A percentile compares a stretch with the other conserved stretches of the same genome.
Conservation (phyloP, 2,329 filamentous ascomycete genomes). For the Pyricularia pennisetigena region DNA sequence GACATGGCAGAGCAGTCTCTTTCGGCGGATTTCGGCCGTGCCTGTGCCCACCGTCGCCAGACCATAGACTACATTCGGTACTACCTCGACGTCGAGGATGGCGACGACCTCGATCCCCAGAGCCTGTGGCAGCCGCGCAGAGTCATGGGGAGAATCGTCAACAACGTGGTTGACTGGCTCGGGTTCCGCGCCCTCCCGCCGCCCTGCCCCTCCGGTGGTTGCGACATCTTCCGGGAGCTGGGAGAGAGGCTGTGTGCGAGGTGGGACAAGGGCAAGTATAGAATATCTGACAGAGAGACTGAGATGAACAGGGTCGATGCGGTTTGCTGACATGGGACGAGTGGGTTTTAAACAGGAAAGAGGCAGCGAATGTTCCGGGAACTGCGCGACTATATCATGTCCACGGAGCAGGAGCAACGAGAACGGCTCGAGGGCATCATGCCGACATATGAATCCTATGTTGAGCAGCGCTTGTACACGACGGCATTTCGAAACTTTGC, state of each 20-base stretch:
- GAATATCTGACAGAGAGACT: neutral
- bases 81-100: slow-evolving; percentile 14
- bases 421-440: slow-evolving; percentile 11
- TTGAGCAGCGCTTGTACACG: slow-evolving; percentile 10
- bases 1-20: slow-evolving; percentile 22
- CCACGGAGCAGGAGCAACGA: slow-evolving; percentile 10
- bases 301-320: neutral
- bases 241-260: slow-evolving; percentile 8
- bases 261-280: slow-evolving; percentile 7
- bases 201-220: slow-evolving; percentile 8
- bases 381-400: slow-evolving; percentile 10
- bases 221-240: slow-evolving; percentile 12
- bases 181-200: slow-evolving; percentile 6
- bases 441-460: slow-evolving; percentile 10
- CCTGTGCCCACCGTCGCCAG: slow-evolving; percentile 18
- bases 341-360: slow-evolving; percentile 6
- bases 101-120: slow-evolving; percentile 2
- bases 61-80: slow-evolving; percentile 19
- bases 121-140: neutral
- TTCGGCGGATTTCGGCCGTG: slow-evolving; percentile 16
- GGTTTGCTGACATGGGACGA: neutral
- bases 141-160: too few relatives aligned
- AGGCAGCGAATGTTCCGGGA: slow-evolving; percentile 10
- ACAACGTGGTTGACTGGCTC: neutral
- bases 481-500: slow-evolving; percentile 12